Base-by-base conservation (phyloP, 139 green algal species). In the Penium margaritaceum region DNA sequence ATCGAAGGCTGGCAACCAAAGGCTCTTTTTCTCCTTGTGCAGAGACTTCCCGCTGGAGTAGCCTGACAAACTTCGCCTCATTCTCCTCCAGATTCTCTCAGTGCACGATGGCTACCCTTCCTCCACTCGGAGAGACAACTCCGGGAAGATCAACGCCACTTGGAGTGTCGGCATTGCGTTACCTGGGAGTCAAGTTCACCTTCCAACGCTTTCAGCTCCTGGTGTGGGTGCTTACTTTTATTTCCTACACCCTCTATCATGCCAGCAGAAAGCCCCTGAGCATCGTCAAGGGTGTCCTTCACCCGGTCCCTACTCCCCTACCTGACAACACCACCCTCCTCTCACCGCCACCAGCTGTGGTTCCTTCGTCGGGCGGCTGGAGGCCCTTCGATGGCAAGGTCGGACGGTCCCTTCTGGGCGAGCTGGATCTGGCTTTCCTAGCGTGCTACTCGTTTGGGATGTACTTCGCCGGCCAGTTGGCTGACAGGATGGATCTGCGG, bases 401-500 rank as follows among this genome's bases (percentile, higher is more conserved):
- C 37, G 91, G 91, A 14, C 87, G 88, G 81, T 78, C 75, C 30
- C 74, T 94, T 17, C 81, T 97, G 44, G 92, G 91, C 0, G 71
- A 90, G 37, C 75, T 95, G 19, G 92, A 97, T 82, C 60, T 96
- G 30, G 87, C 92, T 0, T 97, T 97, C 79, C 80, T 97, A n/a
- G 81, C 75, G 6, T 79, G 88, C 1, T 97, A 97, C 61, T 87
- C 92, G 19, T 63, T 91, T 4, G 92, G 90, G 39, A 96, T 97
- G 90, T 96, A 97, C 75, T 87, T 93, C 38, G 84, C 86, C 7
- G 92, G 92, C 2, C 90, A 96, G 81, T 66, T 97, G 33, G 92
- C 85, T 3, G 92, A 97, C 78, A 66, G 68, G 1, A 51, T 93
- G 51, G 88, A 97, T 85, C 80, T 97, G 53, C 81, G 92, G 1